Evolutionary conservation across 192 early-diverging fungal genomes (phyloP), one percentile per base, ranked within the genome.

Genomic region (Backusella australiensis): DNA sequence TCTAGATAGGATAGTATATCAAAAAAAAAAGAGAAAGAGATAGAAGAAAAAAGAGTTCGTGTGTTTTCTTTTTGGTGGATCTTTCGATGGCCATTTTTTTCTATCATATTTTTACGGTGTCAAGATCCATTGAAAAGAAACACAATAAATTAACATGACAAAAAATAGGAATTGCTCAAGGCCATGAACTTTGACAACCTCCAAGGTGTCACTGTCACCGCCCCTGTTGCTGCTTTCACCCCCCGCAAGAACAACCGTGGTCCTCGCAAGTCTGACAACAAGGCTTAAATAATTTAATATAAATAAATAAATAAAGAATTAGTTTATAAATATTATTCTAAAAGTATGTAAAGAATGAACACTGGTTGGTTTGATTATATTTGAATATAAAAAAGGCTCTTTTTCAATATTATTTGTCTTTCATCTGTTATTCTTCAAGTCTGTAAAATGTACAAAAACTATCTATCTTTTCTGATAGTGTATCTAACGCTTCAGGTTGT

Each of bases 111-210:
- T 71, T 75, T 38, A 70, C 44, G 78, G 78, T 79, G 78, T 79
- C 78, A 79, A 79, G 78, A 80, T 82, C 74, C 44, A 49, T 67
- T 53, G 38, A 42, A 44, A 56, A 68, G n/a, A 71, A 32, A 44
- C 29, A 52, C 39, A 74, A 52, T 21, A 26, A 15, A 42, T 34
- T 38, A 71, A 71, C 17, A 19, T 72, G 29, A 69, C 12, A 52
- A 26, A 53, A 72, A 76, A 34, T 80, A 92, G 94, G 92, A 90
- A 73, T 91, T 99, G 85, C 91, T 99, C 85, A 99, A 99, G 93
- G 87, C 93, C 75, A 88, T 98, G 81, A 96, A 96, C 93, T 93
- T 97, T 85, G 97, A 98, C 81, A 93, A 91, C 86, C 85, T 99
- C 80, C 84, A 91, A 69, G 93, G 94, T 75, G 90, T 99, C 82